These are phyloP conservation scores for Termitomyces sp. DNA, from an alignment of 768 basidiomycete species.

Conservation along the genomic window DNA sequence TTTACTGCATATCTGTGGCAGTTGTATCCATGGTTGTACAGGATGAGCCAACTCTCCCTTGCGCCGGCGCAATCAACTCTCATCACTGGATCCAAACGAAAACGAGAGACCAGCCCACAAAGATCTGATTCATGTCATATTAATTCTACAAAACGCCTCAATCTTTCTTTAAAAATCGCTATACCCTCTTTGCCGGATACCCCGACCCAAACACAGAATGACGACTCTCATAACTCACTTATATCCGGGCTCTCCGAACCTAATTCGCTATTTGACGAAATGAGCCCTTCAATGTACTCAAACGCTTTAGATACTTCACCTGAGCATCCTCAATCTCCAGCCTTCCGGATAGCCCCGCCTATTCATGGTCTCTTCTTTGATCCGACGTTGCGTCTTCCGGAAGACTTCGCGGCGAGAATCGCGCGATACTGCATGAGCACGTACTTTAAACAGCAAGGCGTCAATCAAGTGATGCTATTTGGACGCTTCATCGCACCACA, in stretches of 20 bases:
- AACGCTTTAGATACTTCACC: background rate
- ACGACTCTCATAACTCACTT: constrained; percentile 1
- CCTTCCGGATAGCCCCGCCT: constrained; percentile 40
- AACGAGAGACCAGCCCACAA: constrained; percentile 2
- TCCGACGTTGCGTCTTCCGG: constrained; percentile 46
- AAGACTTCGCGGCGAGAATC: constrained; percentile 46
- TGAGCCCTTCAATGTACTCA: background rate
- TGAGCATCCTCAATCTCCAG: constrained; percentile 10
- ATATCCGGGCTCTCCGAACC: constrained; percentile 19
- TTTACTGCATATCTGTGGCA: background rate
- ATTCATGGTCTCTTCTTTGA: constrained; percentile 66
- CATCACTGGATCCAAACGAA: constrained; percentile 8
- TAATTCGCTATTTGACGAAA: constrained; percentile 51
- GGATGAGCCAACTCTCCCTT: constrained; percentile 5
- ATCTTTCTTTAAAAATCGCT: constrained; percentile 14
- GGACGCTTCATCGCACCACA: constrained; percentile 35
- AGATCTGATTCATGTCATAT: background rate
- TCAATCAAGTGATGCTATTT: constrained; percentile 90
- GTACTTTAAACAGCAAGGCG: constrained; percentile 46
- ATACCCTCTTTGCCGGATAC: constrained; percentile 9
- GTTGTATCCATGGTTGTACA: constrained; percentile 2
- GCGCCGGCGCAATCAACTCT: background rate
- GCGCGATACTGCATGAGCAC: constrained; percentile 47
- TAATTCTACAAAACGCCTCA: constrained; percentile 10
- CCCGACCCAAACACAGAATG: background rate